phyloP scores from a whole-genome alignment of 2,329 filamentous ascomycete genomes.

The Nemania bipapillata region DNA sequence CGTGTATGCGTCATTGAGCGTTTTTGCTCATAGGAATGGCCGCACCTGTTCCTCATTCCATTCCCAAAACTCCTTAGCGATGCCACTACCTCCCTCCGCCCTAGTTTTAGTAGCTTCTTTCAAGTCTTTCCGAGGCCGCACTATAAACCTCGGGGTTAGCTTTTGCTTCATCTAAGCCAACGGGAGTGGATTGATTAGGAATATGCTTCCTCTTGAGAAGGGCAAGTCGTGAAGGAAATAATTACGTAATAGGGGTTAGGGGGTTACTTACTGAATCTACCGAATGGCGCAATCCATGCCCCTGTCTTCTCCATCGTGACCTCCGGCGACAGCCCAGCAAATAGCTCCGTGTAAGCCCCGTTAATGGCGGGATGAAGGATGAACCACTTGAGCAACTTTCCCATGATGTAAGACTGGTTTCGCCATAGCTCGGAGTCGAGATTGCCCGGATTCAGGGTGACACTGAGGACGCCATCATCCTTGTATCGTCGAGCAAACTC shows the following conservation, averaged over 20 bases:
- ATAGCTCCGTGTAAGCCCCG: conserved; percentile 57
- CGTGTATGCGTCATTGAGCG: not conserved
- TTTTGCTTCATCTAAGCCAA: not conserved
- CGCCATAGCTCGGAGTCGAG: conserved; percentile 46
- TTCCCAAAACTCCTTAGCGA: conserved; percentile 55
- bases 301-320: conserved; percentile 49
- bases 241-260: not conserved
- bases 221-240: not conserved
- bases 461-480: conserved; percentile 42
- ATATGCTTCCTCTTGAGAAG: not conserved
- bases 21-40: conserved; percentile 18
- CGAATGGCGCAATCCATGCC: conserved; percentile 58
- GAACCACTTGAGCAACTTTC: conserved; percentile 21
- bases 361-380: conserved; percentile 34
- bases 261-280: conserved; percentile 45
- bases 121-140: conserved; percentile 48
- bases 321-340: conserved; percentile 52
- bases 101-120: conserved; percentile 44
- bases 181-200: no score
- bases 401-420: conserved; percentile 8
- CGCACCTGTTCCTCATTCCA: conserved; percentile 52
- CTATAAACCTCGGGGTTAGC: not conserved
- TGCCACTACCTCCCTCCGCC: conserved; percentile 52
- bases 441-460: conserved; percentile 48
- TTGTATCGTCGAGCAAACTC: conserved; percentile 44